A percentile compares a stretch with the other conserved stretches of the same genome.
Evolutionary conservation across 345 rosid species (phyloP).

Genomic region (Citrus unshiu): DNA sequence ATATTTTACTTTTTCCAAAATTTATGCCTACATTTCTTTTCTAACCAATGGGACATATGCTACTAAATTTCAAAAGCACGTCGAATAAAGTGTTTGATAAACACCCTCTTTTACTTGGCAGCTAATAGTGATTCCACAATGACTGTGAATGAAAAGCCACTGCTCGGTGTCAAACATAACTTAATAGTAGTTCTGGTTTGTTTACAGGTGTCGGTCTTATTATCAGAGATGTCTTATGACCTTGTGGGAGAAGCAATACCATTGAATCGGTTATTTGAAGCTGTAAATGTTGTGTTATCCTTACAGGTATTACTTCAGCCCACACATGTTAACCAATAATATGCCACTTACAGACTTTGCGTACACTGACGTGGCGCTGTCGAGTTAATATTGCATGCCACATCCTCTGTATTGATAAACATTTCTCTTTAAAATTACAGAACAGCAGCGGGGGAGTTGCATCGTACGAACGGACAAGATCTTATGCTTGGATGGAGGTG

Average conservation of each 20-base stretch:
- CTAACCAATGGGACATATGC: no score
- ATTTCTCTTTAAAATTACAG: background rate
- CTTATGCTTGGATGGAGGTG: background rate
- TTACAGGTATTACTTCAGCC: background rate
- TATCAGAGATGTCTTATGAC: background rate
- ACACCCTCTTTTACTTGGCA: no score
- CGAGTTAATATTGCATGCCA: background rate
- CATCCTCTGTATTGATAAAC: background rate
- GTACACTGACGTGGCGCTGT: background rate
- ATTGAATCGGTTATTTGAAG: background rate
- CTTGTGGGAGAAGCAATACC: background rate
- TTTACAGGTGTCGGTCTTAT: background rate
- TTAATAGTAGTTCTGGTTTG: background rate
- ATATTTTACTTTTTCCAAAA: background rate
- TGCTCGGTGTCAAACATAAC: no score
- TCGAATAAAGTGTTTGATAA: background rate
- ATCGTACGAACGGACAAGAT: background rate
- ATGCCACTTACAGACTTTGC: no score
- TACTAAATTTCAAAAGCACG: background rate
- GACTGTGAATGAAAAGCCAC: no score
- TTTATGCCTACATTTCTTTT: background rate
- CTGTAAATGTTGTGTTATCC: background rate
- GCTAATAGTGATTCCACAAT: no score
- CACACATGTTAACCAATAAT: background rate
- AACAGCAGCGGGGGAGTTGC: background rate